A percentile compares a stretch with the other conserved stretches of the same genome.
Conservation (phyloP, 2,329 filamentous ascomycete genomes). For the Aschersonia sp. region DNA sequence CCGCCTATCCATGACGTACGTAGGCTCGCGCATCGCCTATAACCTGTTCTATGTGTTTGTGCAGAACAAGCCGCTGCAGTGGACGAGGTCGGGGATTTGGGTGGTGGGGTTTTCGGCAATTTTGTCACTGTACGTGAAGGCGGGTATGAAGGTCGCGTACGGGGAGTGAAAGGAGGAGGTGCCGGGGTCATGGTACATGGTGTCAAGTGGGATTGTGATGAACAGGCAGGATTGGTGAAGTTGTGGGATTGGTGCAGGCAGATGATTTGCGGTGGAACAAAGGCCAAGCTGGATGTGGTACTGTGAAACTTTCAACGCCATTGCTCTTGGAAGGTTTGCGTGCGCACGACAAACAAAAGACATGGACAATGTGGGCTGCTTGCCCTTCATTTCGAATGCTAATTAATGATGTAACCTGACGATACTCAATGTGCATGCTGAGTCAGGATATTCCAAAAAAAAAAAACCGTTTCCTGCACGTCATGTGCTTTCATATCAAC, state of each 20-base stretch:
- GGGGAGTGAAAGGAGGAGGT: neutral
- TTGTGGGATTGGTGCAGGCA: no score
- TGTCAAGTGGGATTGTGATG: no score
- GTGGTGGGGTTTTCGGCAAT: conserved; percentile 16
- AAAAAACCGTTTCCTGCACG: neutral
- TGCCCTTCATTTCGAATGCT: neutral
- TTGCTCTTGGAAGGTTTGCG: neutral
- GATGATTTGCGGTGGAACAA: no score
- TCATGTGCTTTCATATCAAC: neutral
- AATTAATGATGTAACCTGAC: neutral
- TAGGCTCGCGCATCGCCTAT: conserved; percentile 24
- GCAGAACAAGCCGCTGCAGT: conserved; percentile 22
- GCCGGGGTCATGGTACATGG: no score
- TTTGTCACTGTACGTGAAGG: conserved; percentile 24
- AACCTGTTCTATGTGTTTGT: conserved; percentile 27
- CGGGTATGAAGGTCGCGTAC: conserved; percentile 5
- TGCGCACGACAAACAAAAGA: neutral
- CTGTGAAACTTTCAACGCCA: no score
- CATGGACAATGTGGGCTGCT: neutral
- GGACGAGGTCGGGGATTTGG: conserved; percentile 26
- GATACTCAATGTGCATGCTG: neutral
- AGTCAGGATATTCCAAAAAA: neutral
- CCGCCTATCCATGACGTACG: conserved; percentile 21
- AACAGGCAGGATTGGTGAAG: no score
- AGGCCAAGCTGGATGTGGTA: no score